Conservation (phyloP, 2,329 filamentous ascomycete genomes). For the Alternaria consortialis region DNA sequence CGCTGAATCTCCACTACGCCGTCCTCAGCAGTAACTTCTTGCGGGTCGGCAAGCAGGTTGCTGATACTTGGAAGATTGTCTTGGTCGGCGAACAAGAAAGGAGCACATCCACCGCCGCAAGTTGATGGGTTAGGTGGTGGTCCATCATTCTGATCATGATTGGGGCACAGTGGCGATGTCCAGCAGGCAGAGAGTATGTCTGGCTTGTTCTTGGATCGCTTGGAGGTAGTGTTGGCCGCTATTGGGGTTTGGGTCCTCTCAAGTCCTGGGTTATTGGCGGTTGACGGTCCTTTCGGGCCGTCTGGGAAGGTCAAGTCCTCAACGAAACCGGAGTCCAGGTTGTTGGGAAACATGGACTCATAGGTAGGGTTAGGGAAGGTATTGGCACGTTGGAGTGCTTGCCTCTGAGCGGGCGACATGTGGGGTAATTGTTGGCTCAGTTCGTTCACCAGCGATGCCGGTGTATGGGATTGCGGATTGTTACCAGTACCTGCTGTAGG, state of each 20-base stretch:
- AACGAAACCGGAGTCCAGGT: constrained; percentile 45
- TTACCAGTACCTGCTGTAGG: constrained; percentile 31
- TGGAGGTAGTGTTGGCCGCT: constrained; percentile 29
- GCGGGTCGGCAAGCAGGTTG: constrained; percentile 38
- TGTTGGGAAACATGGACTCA: constrained; percentile 50
- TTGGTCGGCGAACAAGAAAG: constrained; percentile 51
- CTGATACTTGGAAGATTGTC: constrained; percentile 44
- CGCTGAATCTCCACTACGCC: constrained; percentile 51
- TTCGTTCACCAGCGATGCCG: constrained; percentile 30
- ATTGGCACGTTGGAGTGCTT: constrained; percentile 39
- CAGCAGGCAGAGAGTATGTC: constrained; percentile 53
- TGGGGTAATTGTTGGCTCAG: constrained; percentile 38
- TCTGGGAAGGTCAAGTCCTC: constrained; percentile 51
- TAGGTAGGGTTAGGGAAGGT: constrained; percentile 47
- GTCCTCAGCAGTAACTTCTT: constrained; percentile 46
- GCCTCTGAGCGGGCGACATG: constrained; percentile 37
- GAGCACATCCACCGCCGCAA: constrained; percentile 52
- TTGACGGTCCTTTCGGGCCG: constrained; percentile 40
- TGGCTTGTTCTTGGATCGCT: constrained; percentile 49
- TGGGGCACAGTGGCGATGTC: constrained; percentile 54
- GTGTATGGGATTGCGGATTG: constrained; percentile 36
- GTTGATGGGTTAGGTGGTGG: constrained; percentile 52
- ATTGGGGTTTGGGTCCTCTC: constrained; percentile 29
- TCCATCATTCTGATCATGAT: constrained; percentile 50
- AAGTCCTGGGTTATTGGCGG: constrained; percentile 18